Conservation (phyloP, 2,329 filamentous ascomycete genomes). For the Exophiala spinifera region DNA sequence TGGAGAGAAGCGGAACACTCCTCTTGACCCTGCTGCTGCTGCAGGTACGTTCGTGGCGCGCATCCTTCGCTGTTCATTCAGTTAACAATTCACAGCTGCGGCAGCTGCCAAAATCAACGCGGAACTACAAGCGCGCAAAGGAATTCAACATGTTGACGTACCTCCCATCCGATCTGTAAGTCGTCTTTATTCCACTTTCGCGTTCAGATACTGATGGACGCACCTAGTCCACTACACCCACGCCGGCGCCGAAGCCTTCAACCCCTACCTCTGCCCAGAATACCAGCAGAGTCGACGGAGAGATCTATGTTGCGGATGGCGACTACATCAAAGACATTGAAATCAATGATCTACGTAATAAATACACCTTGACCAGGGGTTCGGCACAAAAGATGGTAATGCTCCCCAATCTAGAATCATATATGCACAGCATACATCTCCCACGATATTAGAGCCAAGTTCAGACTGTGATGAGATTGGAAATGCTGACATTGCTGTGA, state of each 20-base stretch:
- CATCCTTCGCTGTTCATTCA: not conserved
- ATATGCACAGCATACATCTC: not conserved
- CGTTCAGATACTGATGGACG: not conserved
- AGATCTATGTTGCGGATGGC: slow-evolving; percentile 92
- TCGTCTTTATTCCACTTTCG: slow-evolving; percentile 31
- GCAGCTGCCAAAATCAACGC: slow-evolving; percentile 86
- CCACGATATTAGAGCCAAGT: not conserved
- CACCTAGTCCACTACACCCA: slow-evolving; percentile 16
- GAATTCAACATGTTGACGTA: slow-evolving; percentile 85
- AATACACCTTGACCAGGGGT: slow-evolving; percentile 94
- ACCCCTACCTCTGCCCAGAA: slow-evolving; percentile 48
- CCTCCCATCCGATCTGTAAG: slow-evolving; percentile 69
- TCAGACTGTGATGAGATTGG: not conserved
- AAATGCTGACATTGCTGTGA: slow-evolving; percentile 83
- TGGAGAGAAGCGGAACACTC: slow-evolving; percentile 45
- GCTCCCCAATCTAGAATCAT: slow-evolving; percentile 35
- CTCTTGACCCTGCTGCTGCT: slow-evolving; percentile 69
- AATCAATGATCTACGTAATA: slow-evolving; percentile 95
- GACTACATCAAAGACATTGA: slow-evolving; percentile 99
- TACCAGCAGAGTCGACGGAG: slow-evolving; percentile 67
- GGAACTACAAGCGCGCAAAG: slow-evolving; percentile 79
- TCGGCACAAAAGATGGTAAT: slow-evolving; percentile 99
- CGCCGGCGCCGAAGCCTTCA: slow-evolving; percentile 48
- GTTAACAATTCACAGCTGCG: slow-evolving; percentile 58
- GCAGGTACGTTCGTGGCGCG: slow-evolving; percentile 59